A percentile compares a stretch with the other conserved stretches of the same genome.
Conservation (phyloP, 2,329 filamentous ascomycete genomes). For the Pseudogymnoascus destructans region DNA sequence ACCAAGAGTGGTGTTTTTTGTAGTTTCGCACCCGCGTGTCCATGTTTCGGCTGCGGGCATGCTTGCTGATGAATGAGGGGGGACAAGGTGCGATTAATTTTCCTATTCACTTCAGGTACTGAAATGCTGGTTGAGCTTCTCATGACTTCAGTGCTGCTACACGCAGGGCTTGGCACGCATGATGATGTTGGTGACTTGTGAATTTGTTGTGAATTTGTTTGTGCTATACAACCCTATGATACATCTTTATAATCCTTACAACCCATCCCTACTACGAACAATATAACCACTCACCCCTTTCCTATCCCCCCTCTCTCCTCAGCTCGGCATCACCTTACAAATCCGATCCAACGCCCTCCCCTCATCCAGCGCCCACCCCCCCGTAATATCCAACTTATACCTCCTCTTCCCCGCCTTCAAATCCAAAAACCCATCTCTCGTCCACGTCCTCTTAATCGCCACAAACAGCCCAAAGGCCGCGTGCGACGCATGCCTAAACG, state of each 20-base stretch:
- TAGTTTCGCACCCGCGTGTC: not conserved
- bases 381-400: conserved; percentile 45
- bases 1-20: not conserved
- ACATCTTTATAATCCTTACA: not conserved
- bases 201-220: not conserved
- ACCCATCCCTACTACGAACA: not conserved
- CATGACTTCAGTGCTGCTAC: not conserved
- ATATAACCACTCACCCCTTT: not conserved
- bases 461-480: conserved; percentile 31
- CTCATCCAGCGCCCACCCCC: conserved; percentile 45
- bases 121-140: conserved; percentile 1
- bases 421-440: conserved; percentile 42
- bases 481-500: conserved; percentile 38
- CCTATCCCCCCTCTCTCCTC: not conserved
- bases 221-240: not conserved
- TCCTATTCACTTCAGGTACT: conserved; percentile 1
- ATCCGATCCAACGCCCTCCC: conserved; percentile 43
- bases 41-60: not conserved
- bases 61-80: not conserved
- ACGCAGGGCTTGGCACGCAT: not conserved
- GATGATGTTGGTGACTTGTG: not conserved
- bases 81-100: not conserved
- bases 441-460: conserved; percentile 38
- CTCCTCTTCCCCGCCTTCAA: conserved; percentile 35
- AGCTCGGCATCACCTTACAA: not conserved